Conservation (phyloP, 139 green algal species). For the Auxenochlorella protothecoides region DNA sequence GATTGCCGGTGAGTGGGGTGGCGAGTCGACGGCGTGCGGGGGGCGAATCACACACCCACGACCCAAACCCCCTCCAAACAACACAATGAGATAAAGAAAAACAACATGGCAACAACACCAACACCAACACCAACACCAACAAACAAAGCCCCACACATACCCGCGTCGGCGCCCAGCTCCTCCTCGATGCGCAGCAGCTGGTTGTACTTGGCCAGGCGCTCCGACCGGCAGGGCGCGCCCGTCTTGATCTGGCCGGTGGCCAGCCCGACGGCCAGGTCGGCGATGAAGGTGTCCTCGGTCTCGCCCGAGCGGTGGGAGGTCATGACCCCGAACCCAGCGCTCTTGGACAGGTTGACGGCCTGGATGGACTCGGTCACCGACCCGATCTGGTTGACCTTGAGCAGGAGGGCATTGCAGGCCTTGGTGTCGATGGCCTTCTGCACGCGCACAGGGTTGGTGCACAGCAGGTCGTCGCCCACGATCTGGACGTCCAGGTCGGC, state of each 20-base stretch:
- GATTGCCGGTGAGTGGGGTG: too few species aligned
- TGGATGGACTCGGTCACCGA: constrained; percentile 92
- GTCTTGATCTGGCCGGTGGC: constrained; percentile 99
- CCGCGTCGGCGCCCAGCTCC: constrained; percentile 65
- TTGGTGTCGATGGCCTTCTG: constrained; percentile 89
- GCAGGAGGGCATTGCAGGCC: constrained; percentile 89
- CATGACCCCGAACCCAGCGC: constrained; percentile 96
- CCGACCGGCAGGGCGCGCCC: constrained; percentile 87
- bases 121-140: too few species aligned
- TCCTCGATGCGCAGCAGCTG: constrained; percentile 98
- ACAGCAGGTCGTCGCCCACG: constrained; percentile 95
- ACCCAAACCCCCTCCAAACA: too few species aligned
- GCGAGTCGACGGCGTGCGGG: too few species aligned
- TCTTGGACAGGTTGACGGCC: constrained; percentile 85
- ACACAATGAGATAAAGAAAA: too few species aligned
- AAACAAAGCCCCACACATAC: too few species aligned
- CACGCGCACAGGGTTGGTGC: constrained; percentile 92
- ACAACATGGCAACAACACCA: too few species aligned
- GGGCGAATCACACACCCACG: too few species aligned
- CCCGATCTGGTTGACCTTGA: constrained; percentile 99
- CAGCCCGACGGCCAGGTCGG: constrained; percentile 94
- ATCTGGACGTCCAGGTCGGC: constrained; percentile 54
- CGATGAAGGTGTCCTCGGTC: constrained; percentile 97
- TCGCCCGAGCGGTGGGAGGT: constrained; percentile 85
- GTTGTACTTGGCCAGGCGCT: constrained; percentile 99